These are phyloP conservation scores for Pterocarpus santalinus DNA, from an alignment of 306 rosid species.

Conservation along the genomic window DNA sequence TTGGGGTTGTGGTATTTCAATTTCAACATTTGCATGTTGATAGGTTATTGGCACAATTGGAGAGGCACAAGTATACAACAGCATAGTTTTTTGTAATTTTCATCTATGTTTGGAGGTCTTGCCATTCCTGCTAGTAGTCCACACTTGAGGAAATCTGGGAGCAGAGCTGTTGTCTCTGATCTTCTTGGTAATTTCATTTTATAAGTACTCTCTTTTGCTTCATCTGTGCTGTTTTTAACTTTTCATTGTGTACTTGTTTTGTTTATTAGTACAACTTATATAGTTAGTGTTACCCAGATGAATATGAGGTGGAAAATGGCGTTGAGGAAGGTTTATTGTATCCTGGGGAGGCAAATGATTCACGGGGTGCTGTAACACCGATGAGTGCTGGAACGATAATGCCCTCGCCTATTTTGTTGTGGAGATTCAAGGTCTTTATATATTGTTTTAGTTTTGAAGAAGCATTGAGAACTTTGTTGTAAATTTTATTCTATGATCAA, in stretches of 20 bases:
- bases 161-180: slow-evolving; percentile 84
- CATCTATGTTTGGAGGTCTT: slow-evolving; percentile 89
- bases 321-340: slow-evolving; percentile 68
- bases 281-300: slow-evolving; percentile 55
- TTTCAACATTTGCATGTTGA: slow-evolving; percentile 52
- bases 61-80: slow-evolving; percentile 27
- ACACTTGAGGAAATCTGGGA: slow-evolving; percentile 95
- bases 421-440: slow-evolving; percentile 87
- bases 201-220: neutral
- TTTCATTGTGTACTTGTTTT: neutral
- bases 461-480: slow-evolving; percentile 10
- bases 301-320: slow-evolving; percentile 75
- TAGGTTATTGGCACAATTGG: slow-evolving; percentile 52
- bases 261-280: slow-evolving; percentile 30
- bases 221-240: slow-evolving; percentile 27
- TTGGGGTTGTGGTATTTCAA: slow-evolving; percentile 20
- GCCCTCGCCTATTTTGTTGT: slow-evolving; percentile 86
- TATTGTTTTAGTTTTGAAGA: slow-evolving; percentile 4
- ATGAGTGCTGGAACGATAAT: slow-evolving; percentile 60
- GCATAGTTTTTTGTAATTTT: slow-evolving; percentile 48
- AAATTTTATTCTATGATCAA: neutral
- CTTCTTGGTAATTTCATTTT: slow-evolving; percentile 69
- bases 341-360: slow-evolving; percentile 58
- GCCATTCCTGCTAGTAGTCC: slow-evolving; percentile 75
- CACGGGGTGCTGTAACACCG: slow-evolving; percentile 59